Base-by-base conservation (phyloP, 164 flowering plant genomes). In the Chimonanthus praecox region DNA sequence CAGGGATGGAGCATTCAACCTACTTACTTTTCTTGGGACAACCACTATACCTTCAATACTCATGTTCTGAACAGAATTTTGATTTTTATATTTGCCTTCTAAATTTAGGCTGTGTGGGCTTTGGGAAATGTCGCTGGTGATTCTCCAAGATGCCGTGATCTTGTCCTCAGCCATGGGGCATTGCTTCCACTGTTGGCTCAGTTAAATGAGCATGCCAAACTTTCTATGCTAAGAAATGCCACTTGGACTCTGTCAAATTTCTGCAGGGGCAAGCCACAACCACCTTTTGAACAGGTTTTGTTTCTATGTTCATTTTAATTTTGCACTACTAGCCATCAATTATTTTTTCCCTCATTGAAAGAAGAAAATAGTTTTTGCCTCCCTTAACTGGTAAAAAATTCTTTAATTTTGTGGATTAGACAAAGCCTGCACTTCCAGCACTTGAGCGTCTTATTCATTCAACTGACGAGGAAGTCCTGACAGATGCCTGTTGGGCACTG, bases 111-210 rank as follows among this genome's bases (percentile, higher is more conserved):
- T 65, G 93, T 90, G 18, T 92, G 95, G 97, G 95, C 95, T 0
- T 77, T 92, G 71, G 97, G 97, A 75, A 89, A 90, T 77, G 84
- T 92, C 81, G 95, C 95, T 68, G 97, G 97, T 67, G 97, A 92
- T 80, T 90, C 94, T 2, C 94, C 97, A 6, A 89, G 80, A 77
- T 92, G 92, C 63, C 88, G 97, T 63, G 97, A 92, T 33, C 33
- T 33, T 33, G 33, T 33, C 33, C 33, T 33, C 33, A 33, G 33
- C 2, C 33, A 33, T 33, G 92, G 90, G 44, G 94, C 94, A 5
- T 84, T 90, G 83, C 62, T 83, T 51, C 92, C 94, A 13, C 71
- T 92, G 80, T 77, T 90, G 71, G 83, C 88, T 2, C 94, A 87
- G 67, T 86, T 92, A 75, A 89, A 88, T 77, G 92, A 88, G 77